A percentile compares a stretch with the other conserved stretches of the same genome.
These are phyloP conservation scores for Saccharum hybrid DNA, from an alignment of 202 grass and related monocot species.

Conservation along the genomic window DNA sequence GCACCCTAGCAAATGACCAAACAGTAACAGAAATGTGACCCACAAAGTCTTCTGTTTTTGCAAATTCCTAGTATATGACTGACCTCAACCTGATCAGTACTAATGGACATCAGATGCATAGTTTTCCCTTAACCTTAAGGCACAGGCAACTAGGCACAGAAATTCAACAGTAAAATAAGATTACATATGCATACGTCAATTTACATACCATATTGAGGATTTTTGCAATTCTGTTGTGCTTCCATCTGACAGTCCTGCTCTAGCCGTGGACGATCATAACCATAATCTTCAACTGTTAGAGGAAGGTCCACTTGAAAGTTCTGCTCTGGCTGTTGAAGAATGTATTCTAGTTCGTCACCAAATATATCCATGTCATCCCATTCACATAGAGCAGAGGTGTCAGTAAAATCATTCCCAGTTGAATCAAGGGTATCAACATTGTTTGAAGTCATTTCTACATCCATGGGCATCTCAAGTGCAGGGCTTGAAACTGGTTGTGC, in stretches of 20 bases:
- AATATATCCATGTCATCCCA: constrained; percentile 46
- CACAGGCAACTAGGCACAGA: neutral
- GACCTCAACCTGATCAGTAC: neutral
- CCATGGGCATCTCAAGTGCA: constrained; percentile 34
- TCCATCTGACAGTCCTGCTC: constrained; percentile 58
- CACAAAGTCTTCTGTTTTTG: neutral
- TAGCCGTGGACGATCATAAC: neutral
- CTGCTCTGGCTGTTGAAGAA: constrained; percentile 34
- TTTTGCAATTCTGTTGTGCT: constrained; percentile 39
- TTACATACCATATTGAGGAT: constrained; percentile 46
- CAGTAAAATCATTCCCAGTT: constrained; percentile 29
- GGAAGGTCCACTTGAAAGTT: constrained; percentile 40
- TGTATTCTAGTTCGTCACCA: constrained; percentile 35
- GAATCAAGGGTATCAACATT: constrained; percentile 33
- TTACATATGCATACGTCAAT: neutral
- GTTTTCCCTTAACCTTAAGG: neutral
- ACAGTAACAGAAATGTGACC: neutral
- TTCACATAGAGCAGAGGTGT: constrained; percentile 29
- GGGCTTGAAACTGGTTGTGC: constrained; percentile 16
- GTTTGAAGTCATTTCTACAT: constrained; percentile 44
- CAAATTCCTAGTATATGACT: neutral
- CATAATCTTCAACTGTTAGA: constrained; percentile 46
- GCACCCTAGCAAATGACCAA: neutral
- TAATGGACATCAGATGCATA: neutral
- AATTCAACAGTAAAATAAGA: constrained; percentile 8